Evolutionary conservation across 108 stramenopile species (phyloP), one percentile per base, ranked within the genome.

Genomic region (Skeletonema grethae): DNA sequence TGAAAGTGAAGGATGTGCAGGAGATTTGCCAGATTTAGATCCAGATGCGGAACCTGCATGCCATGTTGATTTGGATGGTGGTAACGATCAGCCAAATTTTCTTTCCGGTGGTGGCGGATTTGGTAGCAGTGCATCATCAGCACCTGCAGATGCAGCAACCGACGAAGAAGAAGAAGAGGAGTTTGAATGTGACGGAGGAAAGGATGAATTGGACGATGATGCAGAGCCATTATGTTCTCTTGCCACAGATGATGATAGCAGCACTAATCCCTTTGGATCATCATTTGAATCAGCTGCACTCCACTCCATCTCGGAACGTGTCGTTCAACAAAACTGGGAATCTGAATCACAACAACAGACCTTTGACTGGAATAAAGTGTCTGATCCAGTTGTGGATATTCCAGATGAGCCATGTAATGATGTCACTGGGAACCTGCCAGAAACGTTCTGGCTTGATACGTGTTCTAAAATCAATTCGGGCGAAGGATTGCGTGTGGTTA

Each of bases 371-470:
- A 72, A 82, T 12, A 63, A 87, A 65, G 77, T 75, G 15, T 88
- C 90, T 0, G 87, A 90, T 77, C 86, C 86, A 30, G 82, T 89
- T 32, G 73, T 89, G 5, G 64, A 64, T 22, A 70, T 46, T 56
- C 59, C 34, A 34, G 88, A 87, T 13, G 83, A 84, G 35, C 76
- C 84, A 24, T 85, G 86, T 61, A 70, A 73, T 25, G 73, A 75
- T n/a, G 48, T 80, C 5, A 62, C 39, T n/a, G 80, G 76, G 11
- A 64, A 82, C 28, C 28, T 94, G 9, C 93, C 93, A 0, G 90
- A 91, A 39, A 83, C 78, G 11, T 96, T 96, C 65, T 96, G 95
- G 95, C 72, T 93, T 66, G 95, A 96, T 67, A 88, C 94, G 79
- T 96, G 95, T 67, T 82, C 85, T n/a, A 72, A 75, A 29, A 85